phyloP scores from a whole-genome alignment of 139 green algal species.

The Chlamydomonas schloesseri region DNA sequence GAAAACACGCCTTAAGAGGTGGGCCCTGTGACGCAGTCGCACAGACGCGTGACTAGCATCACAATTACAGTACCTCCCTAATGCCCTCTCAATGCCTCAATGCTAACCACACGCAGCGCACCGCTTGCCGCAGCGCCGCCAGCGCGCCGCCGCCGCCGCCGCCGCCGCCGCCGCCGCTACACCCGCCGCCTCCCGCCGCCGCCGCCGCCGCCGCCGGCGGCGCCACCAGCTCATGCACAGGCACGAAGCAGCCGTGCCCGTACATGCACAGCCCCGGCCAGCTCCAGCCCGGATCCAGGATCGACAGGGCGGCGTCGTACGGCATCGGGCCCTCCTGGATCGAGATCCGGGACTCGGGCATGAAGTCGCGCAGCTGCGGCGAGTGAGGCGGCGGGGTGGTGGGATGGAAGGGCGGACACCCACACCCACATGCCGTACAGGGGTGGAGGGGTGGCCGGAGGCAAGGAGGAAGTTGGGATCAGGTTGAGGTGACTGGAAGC shows the following conservation, averaged over 20 bases:
- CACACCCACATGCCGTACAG: too few relatives aligned
- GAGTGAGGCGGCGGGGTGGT: neutral
- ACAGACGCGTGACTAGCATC: too few relatives aligned
- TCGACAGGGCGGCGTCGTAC: constrained; percentile 7
- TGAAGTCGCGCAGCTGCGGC: constrained; percentile 8
- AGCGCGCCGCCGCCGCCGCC: neutral
- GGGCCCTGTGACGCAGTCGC: too few relatives aligned
- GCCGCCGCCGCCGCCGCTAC: neutral
- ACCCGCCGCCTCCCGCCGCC: neutral
- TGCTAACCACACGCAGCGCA: too few relatives aligned
- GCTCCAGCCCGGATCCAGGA: constrained; percentile 23
- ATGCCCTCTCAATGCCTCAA: too few relatives aligned
- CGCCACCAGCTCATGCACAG: neutral
- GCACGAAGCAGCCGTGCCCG: constrained; percentile 18
- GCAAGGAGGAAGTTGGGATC: too few relatives aligned
- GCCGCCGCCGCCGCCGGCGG: too few relatives aligned
- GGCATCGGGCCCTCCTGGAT: constrained; percentile 4
- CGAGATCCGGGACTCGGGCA: neutral
- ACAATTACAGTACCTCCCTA: too few relatives aligned
- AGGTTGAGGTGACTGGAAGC: too few relatives aligned
- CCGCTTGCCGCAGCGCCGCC: too few relatives aligned
- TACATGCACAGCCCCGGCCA: constrained; percentile 35
- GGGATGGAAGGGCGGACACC: neutral
- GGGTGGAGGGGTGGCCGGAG: too few relatives aligned
- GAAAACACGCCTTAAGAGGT: too few relatives aligned